Percentiles rank a stretch among this genome's conserved stretches.
Conservation (phyloP, 257 asterid species). For the Jacaranda copaia region DNA sequence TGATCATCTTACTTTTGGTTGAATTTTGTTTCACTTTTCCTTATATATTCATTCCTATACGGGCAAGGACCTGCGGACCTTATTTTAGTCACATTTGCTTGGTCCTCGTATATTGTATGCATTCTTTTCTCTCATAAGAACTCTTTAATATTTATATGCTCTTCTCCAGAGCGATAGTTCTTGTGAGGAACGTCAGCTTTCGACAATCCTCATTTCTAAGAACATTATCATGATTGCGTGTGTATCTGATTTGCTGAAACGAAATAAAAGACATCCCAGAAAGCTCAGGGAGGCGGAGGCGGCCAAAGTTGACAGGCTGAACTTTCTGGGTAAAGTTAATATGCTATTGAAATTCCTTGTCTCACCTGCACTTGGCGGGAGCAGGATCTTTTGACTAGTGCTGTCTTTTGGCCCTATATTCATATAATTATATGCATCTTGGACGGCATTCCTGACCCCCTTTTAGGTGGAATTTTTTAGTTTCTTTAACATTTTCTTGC, state of each 20-base stretch:
- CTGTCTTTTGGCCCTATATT: not conserved
- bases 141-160: not conserved
- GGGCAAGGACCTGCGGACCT: not conserved
- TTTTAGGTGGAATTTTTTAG: not conserved
- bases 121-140: not conserved
- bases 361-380: constrained; percentile 20
- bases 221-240: not conserved
- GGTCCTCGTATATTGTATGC: not conserved
- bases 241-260: constrained; percentile 1
- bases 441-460: not conserved
- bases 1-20: not conserved
- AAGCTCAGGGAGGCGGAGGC: not conserved
- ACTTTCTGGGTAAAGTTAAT: not conserved
- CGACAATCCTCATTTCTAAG: not conserved
- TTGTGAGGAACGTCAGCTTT: not conserved
- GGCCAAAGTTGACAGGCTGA: constrained; percentile 15
- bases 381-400: constrained; percentile 7
- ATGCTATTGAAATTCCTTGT: not conserved
- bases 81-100: not conserved
- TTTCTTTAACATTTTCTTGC: not conserved
- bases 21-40: not conserved
- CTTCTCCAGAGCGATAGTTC: not conserved
- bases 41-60: not conserved
- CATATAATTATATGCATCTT: not conserved
- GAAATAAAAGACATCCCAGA: constrained; percentile 4